Percentiles rank a stretch among this genome's conserved stretches.
Evolutionary conservation across 202 grass and related monocot species (phyloP).

Genomic region (Schoenoplectus triqueter): DNA sequence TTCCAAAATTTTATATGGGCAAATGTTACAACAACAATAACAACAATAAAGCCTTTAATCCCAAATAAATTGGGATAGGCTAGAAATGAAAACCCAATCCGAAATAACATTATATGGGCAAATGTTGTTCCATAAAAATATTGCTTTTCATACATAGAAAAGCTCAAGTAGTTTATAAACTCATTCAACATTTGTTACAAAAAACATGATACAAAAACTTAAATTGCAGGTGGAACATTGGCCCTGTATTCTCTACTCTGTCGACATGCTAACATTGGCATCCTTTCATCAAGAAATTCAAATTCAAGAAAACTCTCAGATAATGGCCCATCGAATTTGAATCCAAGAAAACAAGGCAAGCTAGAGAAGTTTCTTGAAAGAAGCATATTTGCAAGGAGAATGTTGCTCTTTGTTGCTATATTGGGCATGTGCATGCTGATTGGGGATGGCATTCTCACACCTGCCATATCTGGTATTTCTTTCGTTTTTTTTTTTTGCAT

Average conservation of each 20-base stretch:
- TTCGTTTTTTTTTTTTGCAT: background rate
- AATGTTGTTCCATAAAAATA: background rate
- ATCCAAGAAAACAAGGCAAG: slow-evolving; percentile 23
- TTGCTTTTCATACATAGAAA: background rate
- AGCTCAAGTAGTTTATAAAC: slow-evolving; percentile 2
- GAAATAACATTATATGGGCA: background rate
- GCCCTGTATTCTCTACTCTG: slow-evolving; percentile 51
- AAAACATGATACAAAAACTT: background rate
- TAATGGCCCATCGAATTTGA: slow-evolving; percentile 10
- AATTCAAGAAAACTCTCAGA: background rate
- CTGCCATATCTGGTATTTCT: slow-evolving; percentile 48
- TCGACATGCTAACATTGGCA: slow-evolving; percentile 42
- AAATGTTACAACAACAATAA: too few relatives aligned
- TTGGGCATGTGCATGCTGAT: slow-evolving; percentile 50
- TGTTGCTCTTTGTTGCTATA: slow-evolving; percentile 38
- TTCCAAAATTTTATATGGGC: background rate
- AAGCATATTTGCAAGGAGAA: slow-evolving; percentile 33
- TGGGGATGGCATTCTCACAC: slow-evolving; percentile 51
- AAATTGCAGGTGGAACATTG: slow-evolving; percentile 49
- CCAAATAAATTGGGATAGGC: too few relatives aligned
- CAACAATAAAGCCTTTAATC: too few relatives aligned
- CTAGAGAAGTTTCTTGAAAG: slow-evolving; percentile 33
- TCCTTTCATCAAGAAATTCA: slow-evolving; percentile 60
- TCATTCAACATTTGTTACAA: background rate
- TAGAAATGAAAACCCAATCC: too few relatives aligned